phyloP scores from a whole-genome alignment of 495 filamentous ascomycete species.

The Hypoxylon cercidicola region DNA sequence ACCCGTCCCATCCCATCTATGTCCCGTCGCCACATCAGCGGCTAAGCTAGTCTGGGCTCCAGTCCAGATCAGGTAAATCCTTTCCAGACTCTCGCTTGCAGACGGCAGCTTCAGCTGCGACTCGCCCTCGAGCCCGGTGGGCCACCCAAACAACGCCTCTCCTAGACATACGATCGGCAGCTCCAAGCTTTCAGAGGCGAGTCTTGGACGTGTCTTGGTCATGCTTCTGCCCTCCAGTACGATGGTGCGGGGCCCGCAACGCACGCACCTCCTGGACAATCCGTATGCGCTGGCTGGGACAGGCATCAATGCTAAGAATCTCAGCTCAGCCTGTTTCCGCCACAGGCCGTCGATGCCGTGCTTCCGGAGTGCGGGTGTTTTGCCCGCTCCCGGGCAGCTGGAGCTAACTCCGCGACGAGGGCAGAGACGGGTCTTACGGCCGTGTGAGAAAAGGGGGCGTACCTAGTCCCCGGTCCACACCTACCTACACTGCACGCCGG shows the following conservation, averaged over 20 bases:
- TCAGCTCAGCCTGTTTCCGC: neutral
- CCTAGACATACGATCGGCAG: neutral
- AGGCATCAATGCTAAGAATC: too few species aligned
- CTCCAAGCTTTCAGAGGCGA: neutral
- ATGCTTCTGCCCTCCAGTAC: neutral
- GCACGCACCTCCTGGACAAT: neutral
- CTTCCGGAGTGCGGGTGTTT: neutral
- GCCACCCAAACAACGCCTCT: neutral
- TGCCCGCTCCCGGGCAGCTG: neutral
- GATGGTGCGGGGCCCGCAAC: neutral
- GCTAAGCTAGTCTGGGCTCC: neutral
- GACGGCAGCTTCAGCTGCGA: neutral
- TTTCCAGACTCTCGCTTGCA: conserved; percentile 1
- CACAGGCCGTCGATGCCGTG: neutral
- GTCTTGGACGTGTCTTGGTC: neutral
- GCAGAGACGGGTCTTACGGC: neutral
- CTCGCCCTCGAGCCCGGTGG: neutral
- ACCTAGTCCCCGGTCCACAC: neutral
- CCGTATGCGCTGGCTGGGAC: neutral
- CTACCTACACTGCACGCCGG: neutral
- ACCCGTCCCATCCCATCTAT: too few species aligned
- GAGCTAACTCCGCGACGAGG: neutral
- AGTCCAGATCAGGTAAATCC: conserved; percentile 20
- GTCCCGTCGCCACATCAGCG: neutral
- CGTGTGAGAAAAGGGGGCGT: neutral